Conservation (phyloP, 352 stramenopile species). For the Globisporangium heterothallicum region DNA sequence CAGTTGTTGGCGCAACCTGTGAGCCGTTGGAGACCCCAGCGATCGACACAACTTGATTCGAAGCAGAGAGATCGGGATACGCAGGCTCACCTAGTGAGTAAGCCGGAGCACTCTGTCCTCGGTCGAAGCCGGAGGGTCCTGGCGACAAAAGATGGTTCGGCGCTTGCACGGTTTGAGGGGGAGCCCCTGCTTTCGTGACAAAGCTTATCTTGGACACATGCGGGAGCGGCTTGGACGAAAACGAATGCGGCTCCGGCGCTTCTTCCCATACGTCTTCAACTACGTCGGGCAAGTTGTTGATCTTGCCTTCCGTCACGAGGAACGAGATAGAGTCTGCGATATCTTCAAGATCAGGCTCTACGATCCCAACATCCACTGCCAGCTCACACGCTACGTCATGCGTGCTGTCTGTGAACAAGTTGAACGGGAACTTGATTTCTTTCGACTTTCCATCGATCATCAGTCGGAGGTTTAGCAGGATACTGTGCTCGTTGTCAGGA, state of each 20-base stretch:
- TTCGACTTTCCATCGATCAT: constrained; percentile 91
- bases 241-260: constrained; percentile 77
- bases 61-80: constrained; percentile 11
- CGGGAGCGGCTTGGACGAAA: constrained; percentile 69
- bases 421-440: constrained; percentile 96
- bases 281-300: constrained; percentile 75
- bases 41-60: constrained; percentile 1
- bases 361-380: constrained; percentile 90
- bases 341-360: constrained; percentile 89
- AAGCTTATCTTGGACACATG: constrained; percentile 83
- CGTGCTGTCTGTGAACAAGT: constrained; percentile 91
- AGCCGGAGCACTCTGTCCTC: constrained; percentile 1
- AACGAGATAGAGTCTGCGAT: constrained; percentile 93
- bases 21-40: background rate
- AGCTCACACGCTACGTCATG: constrained; percentile 94
- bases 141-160: constrained; percentile 13
- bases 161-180: constrained; percentile 11
- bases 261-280: constrained; percentile 84
- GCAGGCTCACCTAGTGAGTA: constrained; percentile 11
- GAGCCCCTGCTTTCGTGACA: constrained; percentile 18
- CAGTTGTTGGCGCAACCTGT: background rate
- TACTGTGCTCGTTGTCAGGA: constrained; percentile 75
- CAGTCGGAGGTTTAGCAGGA: constrained; percentile 87
- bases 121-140: constrained; percentile 2
- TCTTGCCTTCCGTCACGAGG: constrained; percentile 79